phyloP scores from a whole-genome alignment of 2,329 filamentous ascomycete species.

The Bipolaris zeicola region DNA sequence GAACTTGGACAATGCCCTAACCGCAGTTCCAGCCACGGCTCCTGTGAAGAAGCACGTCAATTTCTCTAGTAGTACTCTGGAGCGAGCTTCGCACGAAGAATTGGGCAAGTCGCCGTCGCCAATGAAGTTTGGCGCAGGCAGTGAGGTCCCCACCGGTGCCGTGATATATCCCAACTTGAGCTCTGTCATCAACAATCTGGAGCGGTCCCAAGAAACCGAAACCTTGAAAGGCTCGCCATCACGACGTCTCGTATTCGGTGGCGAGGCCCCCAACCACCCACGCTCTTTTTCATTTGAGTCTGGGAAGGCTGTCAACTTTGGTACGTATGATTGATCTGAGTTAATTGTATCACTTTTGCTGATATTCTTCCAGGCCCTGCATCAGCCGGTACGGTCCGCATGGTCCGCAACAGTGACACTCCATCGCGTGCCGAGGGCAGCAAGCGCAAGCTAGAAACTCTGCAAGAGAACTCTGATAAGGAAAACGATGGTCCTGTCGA shows the following conservation, averaged over 20 bases:
- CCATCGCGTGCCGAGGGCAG: constrained; percentile 41
- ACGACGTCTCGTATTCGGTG: constrained; percentile 45
- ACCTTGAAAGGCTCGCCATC: constrained; percentile 36
- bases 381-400: constrained; percentile 48
- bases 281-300: constrained; percentile 58
- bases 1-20: constrained; percentile 59
- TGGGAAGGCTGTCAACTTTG: constrained; percentile 52
- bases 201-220: constrained; percentile 37
- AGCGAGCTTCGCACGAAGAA: constrained; percentile 43
- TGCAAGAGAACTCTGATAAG: constrained; percentile 49
- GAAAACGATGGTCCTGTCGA: constrained; percentile 48
- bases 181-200: constrained; percentile 45
- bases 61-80: constrained; percentile 74
- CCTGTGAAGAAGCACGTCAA: constrained; percentile 79
- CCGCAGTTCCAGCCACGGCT: constrained; percentile 65
- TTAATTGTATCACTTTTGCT: background rate
- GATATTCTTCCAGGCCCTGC: constrained; percentile 35
- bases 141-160: constrained; percentile 41
- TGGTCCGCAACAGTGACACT: constrained; percentile 54
- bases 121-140: constrained; percentile 43
- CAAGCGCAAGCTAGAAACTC: constrained; percentile 53
- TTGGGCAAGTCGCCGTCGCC: constrained; percentile 44
- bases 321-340: constrained; percentile 7
- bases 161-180: constrained; percentile 40
- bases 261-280: constrained; percentile 35